Evolutionary conservation across 176 grass and related monocot genomes (phyloP), one percentile per base, ranked within the genome.

Genomic region (Rhynchospora pubera): DNA sequence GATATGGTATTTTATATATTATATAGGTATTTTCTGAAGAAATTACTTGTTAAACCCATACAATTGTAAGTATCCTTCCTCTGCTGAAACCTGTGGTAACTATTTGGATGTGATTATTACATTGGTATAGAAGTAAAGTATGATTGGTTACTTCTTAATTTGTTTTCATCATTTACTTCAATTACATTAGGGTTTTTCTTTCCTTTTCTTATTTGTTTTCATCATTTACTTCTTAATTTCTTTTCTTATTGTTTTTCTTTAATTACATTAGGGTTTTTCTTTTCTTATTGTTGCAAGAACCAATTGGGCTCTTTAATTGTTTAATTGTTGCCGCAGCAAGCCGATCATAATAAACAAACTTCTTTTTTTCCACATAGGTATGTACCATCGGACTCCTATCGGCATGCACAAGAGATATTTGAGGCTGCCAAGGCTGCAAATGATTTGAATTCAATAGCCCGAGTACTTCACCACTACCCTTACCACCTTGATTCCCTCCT

Each of bases 401-500:
- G 56, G 65, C 87, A 94, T 48, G 85, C 85, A 43, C 92, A 94
- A 84, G 92, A 95, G 79, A 89, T 89, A 86, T 98, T 98, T 87
- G 96, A 93, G 89, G 86, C 64, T 82, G 96, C 92, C 76, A 98
- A 93, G 83, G 84, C 89, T 24, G 92, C 92, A 9, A 98, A 98
- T 88, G 91, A 98, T 84, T 84, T 98, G 84, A 98, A 98, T 89
- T 80, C 89, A 65, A 98, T 98, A 56, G 92, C 85, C 9, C 79
- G 83, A 81, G 75, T 98, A 77, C 86, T 98, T 78, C 89, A 65
- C 55, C 87, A 82, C 64, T 85, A 94, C 78, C 92, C 90, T 8
- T 98, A 98, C 81, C 96, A 98, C 68, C 79, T 91, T 50, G 96
- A 98, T 82, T 91, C 96, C 52, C 67, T 95, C 53, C 88, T 98